Conservation (phyloP, 139 green algal species). For the Chlorella vulgaris region DNA sequence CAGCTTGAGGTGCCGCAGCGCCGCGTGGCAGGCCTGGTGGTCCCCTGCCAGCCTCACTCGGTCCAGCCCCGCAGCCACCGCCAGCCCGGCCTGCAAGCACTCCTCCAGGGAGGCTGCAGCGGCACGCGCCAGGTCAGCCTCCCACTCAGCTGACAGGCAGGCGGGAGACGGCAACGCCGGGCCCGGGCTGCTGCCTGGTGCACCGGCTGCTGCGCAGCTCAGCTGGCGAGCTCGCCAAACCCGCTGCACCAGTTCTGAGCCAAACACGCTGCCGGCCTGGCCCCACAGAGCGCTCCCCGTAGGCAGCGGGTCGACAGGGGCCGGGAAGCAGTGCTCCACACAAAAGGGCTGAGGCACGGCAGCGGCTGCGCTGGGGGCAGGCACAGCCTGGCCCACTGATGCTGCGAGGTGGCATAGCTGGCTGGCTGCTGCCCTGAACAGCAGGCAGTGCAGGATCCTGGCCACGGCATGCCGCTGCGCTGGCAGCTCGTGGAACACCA, state of each 20-base stretch:
- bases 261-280: background rate
- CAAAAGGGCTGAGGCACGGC: slow-evolving; percentile 17
- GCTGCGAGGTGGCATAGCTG: background rate
- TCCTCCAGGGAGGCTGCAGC: background rate
- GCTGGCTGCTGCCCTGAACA: background rate
- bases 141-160: background rate
- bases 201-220: background rate
- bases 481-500: slow-evolving; percentile 9
- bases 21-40: background rate
- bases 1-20: slow-evolving; percentile 3
- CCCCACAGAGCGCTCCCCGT: background rate
- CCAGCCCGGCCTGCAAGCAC: background rate
- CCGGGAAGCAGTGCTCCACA: background rate
- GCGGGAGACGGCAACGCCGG: background rate
- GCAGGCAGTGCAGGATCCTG: slow-evolving; percentile 3
- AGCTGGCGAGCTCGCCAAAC: slow-evolving; percentile 9
- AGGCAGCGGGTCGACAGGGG: background rate
- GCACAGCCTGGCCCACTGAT: background rate
- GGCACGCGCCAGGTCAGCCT: background rate
- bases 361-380: background rate
- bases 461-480: background rate
- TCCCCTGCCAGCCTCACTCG: background rate
- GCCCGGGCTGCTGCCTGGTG: background rate
- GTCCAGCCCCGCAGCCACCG: background rate
- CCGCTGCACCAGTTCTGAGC: background rate